Evolutionary conservation across 1,139 yeast genomes (phyloP).

Genomic region (Yamadazyma siamensis): DNA sequence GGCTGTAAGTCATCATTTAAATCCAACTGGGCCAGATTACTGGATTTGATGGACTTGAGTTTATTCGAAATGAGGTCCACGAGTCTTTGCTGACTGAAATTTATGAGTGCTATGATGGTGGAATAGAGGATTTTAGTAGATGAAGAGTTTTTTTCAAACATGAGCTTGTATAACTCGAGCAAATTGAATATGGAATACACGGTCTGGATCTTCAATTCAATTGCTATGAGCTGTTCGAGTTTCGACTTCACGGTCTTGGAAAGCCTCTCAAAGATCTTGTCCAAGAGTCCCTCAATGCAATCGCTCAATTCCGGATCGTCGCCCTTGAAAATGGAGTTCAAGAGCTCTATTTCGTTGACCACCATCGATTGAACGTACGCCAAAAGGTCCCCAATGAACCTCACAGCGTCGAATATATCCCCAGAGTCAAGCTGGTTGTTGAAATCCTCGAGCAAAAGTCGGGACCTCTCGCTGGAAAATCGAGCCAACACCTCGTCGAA

Average conservation of each 20-base stretch:
- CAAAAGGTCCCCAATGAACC: constrained; percentile 82
- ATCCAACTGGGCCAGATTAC: constrained; percentile 42
- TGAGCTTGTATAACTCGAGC: constrained; percentile 63
- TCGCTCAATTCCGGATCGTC: constrained; percentile 16
- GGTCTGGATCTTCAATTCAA: constrained; percentile 56
- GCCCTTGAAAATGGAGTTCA: constrained; percentile 41
- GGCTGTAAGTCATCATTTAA: constrained; percentile 52
- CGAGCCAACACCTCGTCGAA: constrained; percentile 45
- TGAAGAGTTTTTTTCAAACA: constrained; percentile 54
- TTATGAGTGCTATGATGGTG: constrained; percentile 24
- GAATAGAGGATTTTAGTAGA: constrained; percentile 19
- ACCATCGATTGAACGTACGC: constrained; percentile 90
- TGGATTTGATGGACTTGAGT: constrained; percentile 37
- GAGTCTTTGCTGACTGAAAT: constrained; percentile 38
- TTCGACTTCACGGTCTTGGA: constrained; percentile 42
- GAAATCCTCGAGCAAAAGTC: constrained; percentile 56
- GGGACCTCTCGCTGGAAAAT: constrained; percentile 56
- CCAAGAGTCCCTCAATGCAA: constrained; percentile 30
- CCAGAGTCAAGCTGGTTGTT: constrained; percentile 39
- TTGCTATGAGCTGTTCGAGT: constrained; percentile 65
- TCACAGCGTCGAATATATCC: constrained; percentile 74
- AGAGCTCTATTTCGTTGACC: constrained; percentile 81
- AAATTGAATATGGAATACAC: constrained; percentile 61
- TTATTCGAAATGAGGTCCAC: constrained; percentile 37
- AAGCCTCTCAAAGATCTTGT: constrained; percentile 30